Base-by-base conservation (phyloP, 768 basidiomycete genomes). In the Clitopilus passeckerianus region DNA sequence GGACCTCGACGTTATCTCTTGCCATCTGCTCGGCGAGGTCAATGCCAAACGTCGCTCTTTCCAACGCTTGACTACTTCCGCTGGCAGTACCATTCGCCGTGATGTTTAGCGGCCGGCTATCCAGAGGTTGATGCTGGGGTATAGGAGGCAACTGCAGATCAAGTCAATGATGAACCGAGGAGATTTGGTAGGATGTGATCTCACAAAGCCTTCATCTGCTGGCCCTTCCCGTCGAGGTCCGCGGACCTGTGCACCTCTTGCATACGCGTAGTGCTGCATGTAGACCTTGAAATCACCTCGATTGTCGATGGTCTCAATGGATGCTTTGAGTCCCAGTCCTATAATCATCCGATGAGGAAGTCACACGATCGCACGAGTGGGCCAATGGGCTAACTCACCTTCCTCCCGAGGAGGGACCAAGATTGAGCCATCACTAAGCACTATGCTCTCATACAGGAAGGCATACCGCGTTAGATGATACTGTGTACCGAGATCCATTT, bases 261-360 rank as follows among this genome's bases (percentile, higher is more conserved):
- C 93, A 67, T 95, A 93, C 0, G 91, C 89, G 69, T 96, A 99
- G 70, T 97, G 94, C 70, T 97, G 93, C 95, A 99, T 98, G 70
- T 89, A 99, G 7, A 82, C 86, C 75, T 91, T 96, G 77, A 99
- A 98, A 73, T 99, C 97, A 34, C 87, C 81, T 37, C 95, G 86
- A 66, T 95, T 95, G 73, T 99, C 96, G 65, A 99, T 97, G 5
- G 86, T 83, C 70, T 98, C 95, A 59, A 90, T 88, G 22, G 92
- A 85, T 1, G 88, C 78, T 71, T 96, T 96, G 54, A 99, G 75
- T 12, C 96, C 95, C 6, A 84, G 77, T n/a, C 73, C 80, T 75
- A 61, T 18, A 62, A 53, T 27, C 44, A 56, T 27, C 22, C 46
- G 35, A 53, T 59, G 34, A 33, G 54, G 52, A 6, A 46, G 53